phyloP scores from a whole-genome alignment of 306 rosid genomes.

The Macrotyloma uniflorum region DNA sequence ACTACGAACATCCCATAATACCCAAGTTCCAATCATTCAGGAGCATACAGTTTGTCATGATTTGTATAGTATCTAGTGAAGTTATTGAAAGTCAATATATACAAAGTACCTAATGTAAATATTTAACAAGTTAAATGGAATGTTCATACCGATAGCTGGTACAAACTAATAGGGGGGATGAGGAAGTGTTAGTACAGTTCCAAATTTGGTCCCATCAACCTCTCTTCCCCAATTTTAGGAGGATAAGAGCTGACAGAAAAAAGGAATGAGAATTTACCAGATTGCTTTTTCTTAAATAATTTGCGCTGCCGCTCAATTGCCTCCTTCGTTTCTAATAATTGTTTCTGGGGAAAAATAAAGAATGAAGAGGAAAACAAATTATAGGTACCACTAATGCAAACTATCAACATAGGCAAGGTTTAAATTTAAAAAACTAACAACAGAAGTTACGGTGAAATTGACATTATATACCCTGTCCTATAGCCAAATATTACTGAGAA shows the following conservation, averaged over 20 bases:
- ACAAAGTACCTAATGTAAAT: not conserved
- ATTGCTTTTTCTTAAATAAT: constrained; percentile 82
- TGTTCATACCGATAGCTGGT: not conserved
- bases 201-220: not conserved
- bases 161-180: constrained; percentile 25
- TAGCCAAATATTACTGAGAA: constrained; percentile 27
- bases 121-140: not conserved
- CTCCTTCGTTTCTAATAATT: constrained; percentile 87
- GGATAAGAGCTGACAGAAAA: constrained; percentile 26
- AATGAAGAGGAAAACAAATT: constrained; percentile 19
- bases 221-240: constrained; percentile 1
- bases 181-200: not conserved
- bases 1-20: too few relatives aligned
- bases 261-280: constrained; percentile 55
- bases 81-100: not conserved
- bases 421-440: constrained; percentile 16
- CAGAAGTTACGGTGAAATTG: not conserved
- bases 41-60: constrained; percentile 19
- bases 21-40: not conserved
- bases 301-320: constrained; percentile 94
- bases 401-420: constrained; percentile 8
- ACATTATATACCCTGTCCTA: constrained; percentile 11
- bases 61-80: constrained; percentile 7
- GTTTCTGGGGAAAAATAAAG: constrained; percentile 55
- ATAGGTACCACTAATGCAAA: constrained; percentile 8